Evolutionary conservation across 192 early-diverging fungal genomes (phyloP).

Genomic region (Neocallimastix lanati): DNA sequence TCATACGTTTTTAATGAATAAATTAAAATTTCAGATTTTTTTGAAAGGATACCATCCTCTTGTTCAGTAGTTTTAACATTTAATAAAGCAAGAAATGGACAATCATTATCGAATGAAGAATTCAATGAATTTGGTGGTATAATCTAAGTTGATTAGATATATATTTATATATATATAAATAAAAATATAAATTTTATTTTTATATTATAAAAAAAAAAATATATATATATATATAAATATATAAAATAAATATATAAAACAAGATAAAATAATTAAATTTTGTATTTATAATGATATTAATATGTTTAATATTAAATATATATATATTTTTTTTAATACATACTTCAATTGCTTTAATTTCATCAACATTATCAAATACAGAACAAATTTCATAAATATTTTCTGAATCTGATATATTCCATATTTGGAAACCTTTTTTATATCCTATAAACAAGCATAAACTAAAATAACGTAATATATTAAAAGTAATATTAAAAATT

Average conservation of each 20-base stretch:
- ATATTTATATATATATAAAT: no score
- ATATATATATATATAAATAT: background rate
- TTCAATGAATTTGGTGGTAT: conserved; percentile 10
- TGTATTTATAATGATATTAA: no score
- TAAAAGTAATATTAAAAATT: no score
- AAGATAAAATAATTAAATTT: no score
- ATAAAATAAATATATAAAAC: background rate
- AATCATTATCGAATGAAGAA: conserved; percentile 11
- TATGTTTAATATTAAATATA: no score
- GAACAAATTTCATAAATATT: conserved; percentile 48
- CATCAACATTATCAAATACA: conserved; percentile 22
- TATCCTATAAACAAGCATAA: background rate
- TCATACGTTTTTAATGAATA: background rate
- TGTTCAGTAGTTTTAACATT: background rate
- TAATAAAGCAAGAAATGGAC: conserved; percentile 24
- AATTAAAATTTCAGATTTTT: background rate
- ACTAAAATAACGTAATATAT: no score
- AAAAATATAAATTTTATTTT: background rate
- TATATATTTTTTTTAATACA: background rate
- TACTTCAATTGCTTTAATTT: conserved; percentile 31
- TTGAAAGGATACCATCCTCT: background rate
- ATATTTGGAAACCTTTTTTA: conserved; percentile 50
- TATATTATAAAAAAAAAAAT: no score
- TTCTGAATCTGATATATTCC: conserved; percentile 47
- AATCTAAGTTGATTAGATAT: conserved; percentile 9